Evolutionary conservation across 208 protist genomes (phyloP), one percentile per base, ranked within the genome.

Genomic region (Trypanosoma mega): DNA sequence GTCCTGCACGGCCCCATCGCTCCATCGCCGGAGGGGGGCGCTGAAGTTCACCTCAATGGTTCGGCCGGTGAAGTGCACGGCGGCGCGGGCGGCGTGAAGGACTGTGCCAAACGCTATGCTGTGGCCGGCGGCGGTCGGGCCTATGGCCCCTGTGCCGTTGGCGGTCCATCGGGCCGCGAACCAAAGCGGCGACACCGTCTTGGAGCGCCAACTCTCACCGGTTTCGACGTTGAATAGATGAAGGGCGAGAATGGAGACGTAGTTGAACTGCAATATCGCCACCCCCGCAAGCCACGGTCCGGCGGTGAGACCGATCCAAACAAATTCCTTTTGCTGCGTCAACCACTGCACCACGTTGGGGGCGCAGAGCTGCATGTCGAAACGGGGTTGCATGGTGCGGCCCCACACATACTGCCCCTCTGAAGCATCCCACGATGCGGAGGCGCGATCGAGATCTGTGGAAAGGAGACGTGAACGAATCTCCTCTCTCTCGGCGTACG

Each of bases 281-380:
- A 82, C 26, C n/a, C 71, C 70, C 18, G 75, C 46, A 36, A 76
- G 59, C 72, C 70, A 78, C 2, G 64, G 61, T n/a, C 71, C 63
- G 2, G 59, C 45, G 37, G 71, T 73, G 1, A 74, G 20, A 33
- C 71, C 67, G 18, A 82, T 23, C 76, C 76, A 82, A 3, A 82
- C 53, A 66, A 82, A 78, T 47, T 82, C 76, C 47, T 82, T 82
- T 46, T 66, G 56, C 26, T 78, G 64, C 26, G 60, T 63, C 39
- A 62, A 71, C 1, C 31, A 36, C 47, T 78, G 67, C 18, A 81
- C 51, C 1, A 34, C 1, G 37, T 76, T 77, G 3, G 74, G 50
- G n/a, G 63, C 29, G 46, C 68, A 60, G 21, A 81, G 30, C 46
- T 77, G 54, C 34, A 72, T 36, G 2, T 54, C 48, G 27, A 74